phyloP scores from a whole-genome alignment of 2,329 filamentous ascomycete genomes.

The Cercospora janseana region DNA sequence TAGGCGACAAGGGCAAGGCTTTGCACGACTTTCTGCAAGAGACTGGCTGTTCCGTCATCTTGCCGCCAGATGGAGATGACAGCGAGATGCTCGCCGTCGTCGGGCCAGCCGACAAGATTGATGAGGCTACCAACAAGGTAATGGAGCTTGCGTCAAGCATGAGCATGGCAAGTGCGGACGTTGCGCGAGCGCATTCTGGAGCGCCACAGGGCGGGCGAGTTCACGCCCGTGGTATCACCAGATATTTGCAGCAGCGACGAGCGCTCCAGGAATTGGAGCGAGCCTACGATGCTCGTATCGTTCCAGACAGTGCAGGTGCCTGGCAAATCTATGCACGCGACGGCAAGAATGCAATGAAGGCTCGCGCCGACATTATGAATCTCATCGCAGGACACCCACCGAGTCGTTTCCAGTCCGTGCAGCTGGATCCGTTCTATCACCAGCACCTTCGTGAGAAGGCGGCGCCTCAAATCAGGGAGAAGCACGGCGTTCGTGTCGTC shows the following conservation, averaged over 20 bases:
- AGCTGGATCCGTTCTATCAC: constrained; percentile 77
- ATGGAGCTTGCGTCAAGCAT: constrained; percentile 87
- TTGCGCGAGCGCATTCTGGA: constrained; percentile 73
- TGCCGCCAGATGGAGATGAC: constrained; percentile 72
- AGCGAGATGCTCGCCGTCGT: constrained; percentile 83
- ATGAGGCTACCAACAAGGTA: constrained; percentile 73
- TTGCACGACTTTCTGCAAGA: constrained; percentile 83
- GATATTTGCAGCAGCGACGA: constrained; percentile 78
- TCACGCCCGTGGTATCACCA: constrained; percentile 82
- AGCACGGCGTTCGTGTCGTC: constrained; percentile 71
- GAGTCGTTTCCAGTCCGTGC: constrained; percentile 63
- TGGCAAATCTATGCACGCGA: constrained; percentile 90
- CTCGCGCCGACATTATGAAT: constrained; percentile 70
- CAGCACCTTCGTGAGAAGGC: constrained; percentile 66
- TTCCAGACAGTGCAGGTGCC: constrained; percentile 67
- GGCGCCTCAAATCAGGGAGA: constrained; percentile 61
- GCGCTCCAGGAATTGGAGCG: constrained; percentile 81
- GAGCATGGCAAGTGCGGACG: constrained; percentile 79
- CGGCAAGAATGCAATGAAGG: constrained; percentile 75
- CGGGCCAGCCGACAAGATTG: constrained; percentile 67
- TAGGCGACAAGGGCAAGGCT: constrained; percentile 76
- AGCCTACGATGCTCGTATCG: constrained; percentile 80
- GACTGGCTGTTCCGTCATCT: constrained; percentile 84
- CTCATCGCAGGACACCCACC: constrained; percentile 74
- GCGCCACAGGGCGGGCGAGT: constrained; percentile 68